These are phyloP conservation scores for Vigna reflexopilosa DNA, from an alignment of 306 rosid genomes.

Conservation along the genomic window DNA sequence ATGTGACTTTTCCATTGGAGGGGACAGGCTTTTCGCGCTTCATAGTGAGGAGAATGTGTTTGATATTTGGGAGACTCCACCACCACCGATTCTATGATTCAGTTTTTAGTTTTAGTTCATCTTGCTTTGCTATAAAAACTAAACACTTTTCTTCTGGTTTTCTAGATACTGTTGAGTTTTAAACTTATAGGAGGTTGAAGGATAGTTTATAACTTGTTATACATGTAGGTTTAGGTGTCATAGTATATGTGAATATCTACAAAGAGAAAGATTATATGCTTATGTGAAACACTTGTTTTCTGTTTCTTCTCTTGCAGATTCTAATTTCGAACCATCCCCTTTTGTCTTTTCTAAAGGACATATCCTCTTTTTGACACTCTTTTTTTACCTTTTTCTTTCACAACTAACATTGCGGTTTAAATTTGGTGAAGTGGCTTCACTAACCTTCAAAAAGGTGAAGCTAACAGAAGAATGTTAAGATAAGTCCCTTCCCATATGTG, in stretches of 20 bases:
- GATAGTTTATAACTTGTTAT: conserved; percentile 29
- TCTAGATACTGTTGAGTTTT: conserved; percentile 28
- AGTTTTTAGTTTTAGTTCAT: conserved; percentile 20
- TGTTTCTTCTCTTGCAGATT: conserved; percentile 20
- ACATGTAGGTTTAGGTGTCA: conserved; percentile 32
- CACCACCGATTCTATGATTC: conserved; percentile 66
- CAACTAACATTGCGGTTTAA: conserved; percentile 27
- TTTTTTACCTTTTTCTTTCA: conserved; percentile 31
- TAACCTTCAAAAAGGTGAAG: conserved; percentile 37
- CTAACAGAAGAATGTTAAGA: conserved; percentile 36
- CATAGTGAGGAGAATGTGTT: conserved; percentile 94
- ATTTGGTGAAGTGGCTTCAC: conserved; percentile 32
- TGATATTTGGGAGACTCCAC: conserved; percentile 95
- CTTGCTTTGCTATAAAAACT: conserved; percentile 35
- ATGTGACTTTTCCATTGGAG: conserved; percentile 93
- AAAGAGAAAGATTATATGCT: conserved; percentile 4
- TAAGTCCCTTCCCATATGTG: conserved; percentile 45
- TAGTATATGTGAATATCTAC: conserved; percentile 37
- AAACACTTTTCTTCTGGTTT: conserved; percentile 37
- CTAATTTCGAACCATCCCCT: conserved; percentile 35
- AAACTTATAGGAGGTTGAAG: conserved; percentile 36
- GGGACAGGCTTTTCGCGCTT: conserved; percentile 92
- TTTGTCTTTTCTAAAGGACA: conserved; percentile 34
- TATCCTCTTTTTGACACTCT: conserved; percentile 18
- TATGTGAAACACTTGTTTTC: conserved; percentile 42